Evolutionary conservation across 164 flowering plant species (phyloP), one percentile per base, ranked within the genome.

Genomic region (Hamamelis virginiana): DNA sequence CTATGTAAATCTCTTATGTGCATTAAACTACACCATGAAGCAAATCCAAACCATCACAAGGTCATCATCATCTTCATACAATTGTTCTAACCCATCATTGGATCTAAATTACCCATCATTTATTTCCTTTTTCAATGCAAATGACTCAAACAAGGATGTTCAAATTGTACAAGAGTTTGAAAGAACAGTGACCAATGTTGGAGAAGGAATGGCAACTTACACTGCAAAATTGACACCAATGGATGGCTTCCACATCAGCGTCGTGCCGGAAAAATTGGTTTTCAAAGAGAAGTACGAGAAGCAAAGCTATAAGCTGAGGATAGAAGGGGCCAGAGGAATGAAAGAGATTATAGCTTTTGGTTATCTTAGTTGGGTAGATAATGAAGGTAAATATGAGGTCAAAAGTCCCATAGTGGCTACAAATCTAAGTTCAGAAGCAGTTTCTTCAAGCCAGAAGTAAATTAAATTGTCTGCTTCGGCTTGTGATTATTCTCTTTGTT

Each of bases 61-160:
- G 15, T 45, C 8, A 74, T 33, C 68, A 14, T 45, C 72, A 27
- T 55, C 78, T 9, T 38, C 71, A 1, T 65, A 60, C 60, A 48
- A 51, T 47, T 88, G 91, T 47, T 74, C 84, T 6, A 64, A 59
- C 26, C 56, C 79, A 3, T 76, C 91, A 18, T 61, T 73, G 13
- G 91, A 91, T 70, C 81, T 91, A 21, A 91, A 91, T 44, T 87
- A 91, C 77, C 90, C 90, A 3, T 89, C 94, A 12, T 89, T 89
- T 62, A 86, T 87, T 8, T 88, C 82, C 23, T 80, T 66, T 62
- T 76, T 83, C 61, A 75, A 80, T 41, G 75, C n/a, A 18, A 76
- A 72, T 9, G 59, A 53, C 52, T 71, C 86, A 18, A 25, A 22
- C 0, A 63, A 70, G 16, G 38, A 41, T 11, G 14, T 57, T n/a